A percentile compares a stretch with the other conserved stretches of the same genome.
These are phyloP conservation scores for Penicillium sp. DNA, from an alignment of 2,329 filamentous ascomycete genomes.

Conservation along the genomic window DNA sequence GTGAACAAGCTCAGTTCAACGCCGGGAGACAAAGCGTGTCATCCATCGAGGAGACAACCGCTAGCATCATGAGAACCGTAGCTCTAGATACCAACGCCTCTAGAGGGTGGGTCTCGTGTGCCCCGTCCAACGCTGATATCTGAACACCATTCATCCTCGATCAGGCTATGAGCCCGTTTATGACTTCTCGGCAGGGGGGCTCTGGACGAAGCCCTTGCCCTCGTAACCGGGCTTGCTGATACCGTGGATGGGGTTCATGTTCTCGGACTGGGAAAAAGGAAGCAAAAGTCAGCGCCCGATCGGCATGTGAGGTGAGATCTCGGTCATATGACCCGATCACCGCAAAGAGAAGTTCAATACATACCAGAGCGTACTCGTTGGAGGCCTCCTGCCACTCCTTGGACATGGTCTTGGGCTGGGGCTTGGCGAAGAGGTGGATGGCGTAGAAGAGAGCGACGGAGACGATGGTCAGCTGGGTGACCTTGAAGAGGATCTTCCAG, in stretches of 20 bases:
- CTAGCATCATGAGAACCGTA: constrained; percentile 7
- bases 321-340: neutral
- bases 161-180: constrained; percentile 24
- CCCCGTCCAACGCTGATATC: constrained; percentile 17
- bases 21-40: constrained; percentile 6
- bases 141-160: constrained; percentile 25
- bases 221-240: constrained; percentile 75
- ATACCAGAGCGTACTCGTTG: constrained; percentile 91
- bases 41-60: constrained; percentile 15
- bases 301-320: constrained; percentile 4
- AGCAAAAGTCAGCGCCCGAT: constrained; percentile 21
- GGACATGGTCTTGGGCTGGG: constrained; percentile 82
- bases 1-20: constrained; percentile 21
- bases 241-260: constrained; percentile 83
- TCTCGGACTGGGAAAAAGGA: constrained; percentile 64
- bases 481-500: constrained; percentile 75
- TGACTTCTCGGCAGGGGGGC: constrained; percentile 44
- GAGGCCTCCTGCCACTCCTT: constrained; percentile 95
- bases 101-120: neutral
- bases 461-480: constrained; percentile 65
- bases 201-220: constrained; percentile 78
- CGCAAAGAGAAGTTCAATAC: constrained; percentile 31
- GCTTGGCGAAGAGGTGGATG: constrained; percentile 71
- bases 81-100: neutral
- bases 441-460: constrained; percentile 70